Percentiles rank a stretch among this genome's conserved stretches.
These are phyloP conservation scores for Acer negundo DNA, from an alignment of 345 rosid species.

Conservation along the genomic window DNA sequence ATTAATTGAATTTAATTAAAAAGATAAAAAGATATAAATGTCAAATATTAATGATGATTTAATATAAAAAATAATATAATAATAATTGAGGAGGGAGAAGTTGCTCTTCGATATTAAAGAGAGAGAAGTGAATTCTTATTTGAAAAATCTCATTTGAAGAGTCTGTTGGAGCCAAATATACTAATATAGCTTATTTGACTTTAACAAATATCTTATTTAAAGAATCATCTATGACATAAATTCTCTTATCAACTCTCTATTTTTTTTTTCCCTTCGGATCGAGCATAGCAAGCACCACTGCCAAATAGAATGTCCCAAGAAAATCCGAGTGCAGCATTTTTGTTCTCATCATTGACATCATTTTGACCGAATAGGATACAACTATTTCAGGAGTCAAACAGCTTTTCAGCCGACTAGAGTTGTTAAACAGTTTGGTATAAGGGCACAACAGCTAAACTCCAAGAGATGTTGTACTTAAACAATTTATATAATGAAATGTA, in stretches of 20 bases:
- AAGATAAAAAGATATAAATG: too few relatives aligned
- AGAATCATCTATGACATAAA: slow-evolving; percentile 8
- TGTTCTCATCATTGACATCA: not conserved
- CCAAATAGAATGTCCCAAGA: not conserved
- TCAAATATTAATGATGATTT: too few relatives aligned
- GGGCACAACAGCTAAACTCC: slow-evolving; percentile 18
- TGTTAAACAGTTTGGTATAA: slow-evolving; percentile 6
- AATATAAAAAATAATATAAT: too few relatives aligned
- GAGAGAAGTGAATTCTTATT: too few relatives aligned
- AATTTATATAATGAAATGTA: not conserved
- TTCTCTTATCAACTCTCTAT: slow-evolving; percentile 1
- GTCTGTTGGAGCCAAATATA: too few relatives aligned
- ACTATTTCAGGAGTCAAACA: not conserved
- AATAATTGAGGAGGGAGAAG: too few relatives aligned
- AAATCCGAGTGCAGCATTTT: not conserved
- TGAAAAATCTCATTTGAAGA: too few relatives aligned
- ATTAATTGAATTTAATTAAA: too few relatives aligned
- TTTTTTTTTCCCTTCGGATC: not conserved
- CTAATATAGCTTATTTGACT: too few relatives aligned
- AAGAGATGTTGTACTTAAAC: not conserved
- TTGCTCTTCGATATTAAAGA: too few relatives aligned
- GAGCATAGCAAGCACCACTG: not conserved
- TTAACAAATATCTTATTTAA: too few relatives aligned
- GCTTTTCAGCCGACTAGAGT: slow-evolving; percentile 18
- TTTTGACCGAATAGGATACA: not conserved